Evolutionary conservation across 805 yeast genomes (phyloP), one percentile per base, ranked within the genome.

Genomic region (Wickerhamiella australiensis): DNA sequence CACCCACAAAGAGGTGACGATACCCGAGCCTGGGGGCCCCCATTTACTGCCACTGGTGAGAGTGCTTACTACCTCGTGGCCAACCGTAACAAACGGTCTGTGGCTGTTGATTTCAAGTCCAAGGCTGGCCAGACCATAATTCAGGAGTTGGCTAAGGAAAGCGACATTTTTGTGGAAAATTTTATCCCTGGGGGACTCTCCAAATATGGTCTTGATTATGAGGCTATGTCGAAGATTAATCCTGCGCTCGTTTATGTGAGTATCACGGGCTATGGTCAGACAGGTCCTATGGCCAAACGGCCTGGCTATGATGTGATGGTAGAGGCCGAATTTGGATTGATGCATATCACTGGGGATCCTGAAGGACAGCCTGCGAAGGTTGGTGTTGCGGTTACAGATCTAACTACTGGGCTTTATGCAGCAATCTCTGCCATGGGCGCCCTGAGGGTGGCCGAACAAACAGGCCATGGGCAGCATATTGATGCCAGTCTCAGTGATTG

Each of bases 291-390:
- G 54, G 52, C 59, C 6, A 50, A 57, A 26, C 59, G 72, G 12
- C 69, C 72, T 2, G 72, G 72, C 17, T 68, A 68, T 56, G 71
- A 67, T 46, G 71, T 68, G 42, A 68, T 68, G 72, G 71, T 68
- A 5, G 72, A 68, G 53, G 72, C 72, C 6, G 72, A 68, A 53
- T 65, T 67, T 55, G 72, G 72, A 2, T 60, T 68, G 42, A 68
- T 68, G 72, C 72, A 68, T 52, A 68, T 68, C 53, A 68, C 72
- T 0, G 72, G 72, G 15, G 62, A 65, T 45, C 64, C 65, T 5
- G 62, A 65, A 29, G 66, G 71, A 22, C 68, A 65, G 11, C 71
- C 72, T 1, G 68, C 66, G 21, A 68, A 68, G 52, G 72, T 67
- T 5, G 72, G 72, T 3, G 72, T 68, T 5, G 72, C 72, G 2